Evolutionary conservation across 306 rosid species (phyloP).

Genomic region (Corylus americana): DNA sequence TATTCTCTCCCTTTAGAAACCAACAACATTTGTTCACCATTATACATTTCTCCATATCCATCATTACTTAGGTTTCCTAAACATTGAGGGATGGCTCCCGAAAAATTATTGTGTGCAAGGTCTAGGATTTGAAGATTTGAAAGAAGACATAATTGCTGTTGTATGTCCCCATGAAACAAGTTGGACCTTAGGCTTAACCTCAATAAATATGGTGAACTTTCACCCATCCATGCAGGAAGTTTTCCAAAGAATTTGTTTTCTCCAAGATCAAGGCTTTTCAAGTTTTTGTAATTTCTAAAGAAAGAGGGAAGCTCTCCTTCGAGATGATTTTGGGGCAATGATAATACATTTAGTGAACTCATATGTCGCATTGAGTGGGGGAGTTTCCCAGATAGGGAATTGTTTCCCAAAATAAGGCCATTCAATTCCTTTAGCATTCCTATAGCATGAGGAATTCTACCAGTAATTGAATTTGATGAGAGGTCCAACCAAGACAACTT

Average conservation of each 20-base stretch:
- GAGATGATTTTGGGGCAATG: too few species aligned
- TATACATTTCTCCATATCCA: too few species aligned
- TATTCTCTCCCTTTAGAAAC: too few species aligned
- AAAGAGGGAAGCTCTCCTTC: slow-evolving; percentile 21
- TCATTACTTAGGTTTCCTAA: slow-evolving; percentile 8
- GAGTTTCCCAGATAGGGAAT: too few species aligned
- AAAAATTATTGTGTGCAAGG: slow-evolving; percentile 8
- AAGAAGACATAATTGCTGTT: slow-evolving; percentile 13
- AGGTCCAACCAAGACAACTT: too few species aligned
- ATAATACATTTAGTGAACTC: too few species aligned
- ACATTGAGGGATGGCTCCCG: slow-evolving; percentile 16
- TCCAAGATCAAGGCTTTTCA: slow-evolving; percentile 26
- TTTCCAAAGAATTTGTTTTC: slow-evolving; percentile 5
- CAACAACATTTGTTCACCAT: neutral
- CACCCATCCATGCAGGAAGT: slow-evolving; percentile 19
- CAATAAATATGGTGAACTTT: neutral
- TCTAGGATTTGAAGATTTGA: slow-evolving; percentile 22
- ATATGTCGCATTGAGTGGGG: too few species aligned
- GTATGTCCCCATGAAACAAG: slow-evolving; percentile 21
- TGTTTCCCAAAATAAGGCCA: too few species aligned
- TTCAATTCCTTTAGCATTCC: too few species aligned
- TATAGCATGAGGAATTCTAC: too few species aligned
- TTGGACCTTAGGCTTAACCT: slow-evolving; percentile 22
- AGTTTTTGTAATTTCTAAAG: neutral
- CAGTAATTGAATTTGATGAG: too few species aligned